Evolutionary conservation across 2,329 filamentous ascomycete genomes (phyloP), one percentile per base, ranked within the genome.

Genomic region (Lomentospora prolificans): DNA sequence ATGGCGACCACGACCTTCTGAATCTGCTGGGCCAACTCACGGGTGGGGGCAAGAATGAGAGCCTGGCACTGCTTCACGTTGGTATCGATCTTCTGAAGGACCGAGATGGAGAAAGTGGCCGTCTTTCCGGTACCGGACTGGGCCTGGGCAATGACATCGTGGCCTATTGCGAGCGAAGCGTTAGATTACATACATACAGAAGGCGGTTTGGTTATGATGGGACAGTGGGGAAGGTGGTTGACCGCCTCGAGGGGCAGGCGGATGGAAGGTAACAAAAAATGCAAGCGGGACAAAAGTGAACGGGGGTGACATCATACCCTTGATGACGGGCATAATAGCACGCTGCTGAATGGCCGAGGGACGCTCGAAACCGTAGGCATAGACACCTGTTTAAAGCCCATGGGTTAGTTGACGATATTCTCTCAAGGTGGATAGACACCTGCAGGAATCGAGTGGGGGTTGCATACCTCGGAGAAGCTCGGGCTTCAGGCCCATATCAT

Each of bases 41-140:
- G 92, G 68, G 94, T 99, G 65, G 94, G 94, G 62, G 94, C 92
- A 64, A 99, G 88, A 69, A 99, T 96, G 62, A 99, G 84, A 62
- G 94, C 95, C 86, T 99, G 94, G 84, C 90, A 96, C 70, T 88
- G 85, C 86, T 96, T 96, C 73, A 97, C 73, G 74, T 84, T 86
- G 71, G 88, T 82, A 79, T 99, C 94, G 76, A 99, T 89, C 85
- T 96, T 96, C 84, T 99, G 94, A 64, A 99, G 89, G 67, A 94
- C 89, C 67, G 91, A 96, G 78, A 99, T 95, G 68, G 94, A 97
- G 86, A 99, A 99, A 66, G 94, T 99, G 66, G 94, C 94, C 65
- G 94, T 99, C 85, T 99, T 99, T 79, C 94, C 94, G 73, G 94
- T 99, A 82, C 94, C 94, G 66, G 94, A 99, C 82, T 99, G 94